A percentile compares a stretch with the other conserved stretches of the same genome.
Conservation (phyloP, 2,329 filamentous ascomycete species). For the Coniochaeta sp. region DNA sequence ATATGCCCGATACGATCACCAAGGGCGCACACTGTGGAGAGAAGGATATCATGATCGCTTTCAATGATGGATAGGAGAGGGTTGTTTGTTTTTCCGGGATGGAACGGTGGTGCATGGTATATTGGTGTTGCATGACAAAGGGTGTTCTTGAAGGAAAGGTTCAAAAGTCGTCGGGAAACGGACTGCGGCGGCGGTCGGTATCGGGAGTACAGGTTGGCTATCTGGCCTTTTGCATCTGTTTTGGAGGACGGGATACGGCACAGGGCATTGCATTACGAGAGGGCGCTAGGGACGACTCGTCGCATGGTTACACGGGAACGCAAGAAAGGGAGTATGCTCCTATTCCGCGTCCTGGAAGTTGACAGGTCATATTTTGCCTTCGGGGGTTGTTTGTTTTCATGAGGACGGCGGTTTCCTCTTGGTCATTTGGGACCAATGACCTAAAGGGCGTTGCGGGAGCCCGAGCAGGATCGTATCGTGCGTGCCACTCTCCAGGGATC, state of each 20-base stretch:
- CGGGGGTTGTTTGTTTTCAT: not conserved
- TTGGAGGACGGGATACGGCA: not conserved
- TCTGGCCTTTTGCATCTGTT: not conserved
- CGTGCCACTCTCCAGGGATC: not conserved
- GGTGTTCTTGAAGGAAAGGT: not conserved
- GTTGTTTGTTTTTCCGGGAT: not conserved
- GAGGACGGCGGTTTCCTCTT: not conserved
- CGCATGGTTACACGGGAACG: not conserved
- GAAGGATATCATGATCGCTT: not conserved
- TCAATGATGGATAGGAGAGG: not conserved
- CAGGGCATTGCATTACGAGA: not conserved
- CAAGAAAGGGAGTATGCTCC: not conserved
- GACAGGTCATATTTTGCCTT: conserved; percentile 1
- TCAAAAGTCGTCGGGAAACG: not conserved
- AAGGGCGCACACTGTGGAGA: not conserved
- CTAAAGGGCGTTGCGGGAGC: not conserved
- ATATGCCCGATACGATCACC: not conserved
- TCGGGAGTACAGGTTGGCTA: conserved; percentile 1
- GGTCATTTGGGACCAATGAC: not conserved
- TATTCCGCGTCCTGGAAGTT: not conserved
- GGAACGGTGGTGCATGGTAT: not conserved
- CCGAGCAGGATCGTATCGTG: not conserved
- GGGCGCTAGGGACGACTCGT: not conserved
- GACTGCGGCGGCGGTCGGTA: not conserved
- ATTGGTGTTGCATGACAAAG: not conserved